Conservation (phyloP, 257 asterid species). For the Rehmannia glutinosa region DNA sequence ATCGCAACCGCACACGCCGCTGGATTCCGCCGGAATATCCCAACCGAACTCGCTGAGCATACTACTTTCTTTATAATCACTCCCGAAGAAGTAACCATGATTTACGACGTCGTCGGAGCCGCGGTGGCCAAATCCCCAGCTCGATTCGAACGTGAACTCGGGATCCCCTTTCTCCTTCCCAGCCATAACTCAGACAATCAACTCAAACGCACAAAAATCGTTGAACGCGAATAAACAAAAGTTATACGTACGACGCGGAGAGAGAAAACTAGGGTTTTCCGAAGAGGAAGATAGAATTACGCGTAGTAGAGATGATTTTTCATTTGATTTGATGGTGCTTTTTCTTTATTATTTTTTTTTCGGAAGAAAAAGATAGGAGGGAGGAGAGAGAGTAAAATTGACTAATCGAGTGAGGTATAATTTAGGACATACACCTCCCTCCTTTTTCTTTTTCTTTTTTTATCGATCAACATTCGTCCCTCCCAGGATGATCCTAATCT, state of each 20-base stretch:
- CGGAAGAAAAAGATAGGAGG: not conserved
- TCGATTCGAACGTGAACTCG: constrained; percentile 31
- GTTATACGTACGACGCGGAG: constrained; percentile 24
- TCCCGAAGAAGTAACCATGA: constrained; percentile 32
- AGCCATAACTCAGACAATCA: constrained; percentile 25
- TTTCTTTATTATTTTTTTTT: not conserved
- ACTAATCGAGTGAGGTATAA: no score
- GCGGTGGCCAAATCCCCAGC: constrained; percentile 25
- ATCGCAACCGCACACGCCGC: not conserved
- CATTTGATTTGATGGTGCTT: constrained; percentile 10
- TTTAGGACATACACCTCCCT: no score
- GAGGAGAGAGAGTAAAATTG: not conserved
- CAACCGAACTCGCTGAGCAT: constrained; percentile 62
- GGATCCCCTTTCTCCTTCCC: constrained; percentile 34
- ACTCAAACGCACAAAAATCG: not conserved
- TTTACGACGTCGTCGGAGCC: not conserved
- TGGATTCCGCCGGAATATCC: constrained; percentile 39
- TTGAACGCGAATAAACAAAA: not conserved
- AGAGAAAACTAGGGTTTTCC: constrained; percentile 48
- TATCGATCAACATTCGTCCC: no score
- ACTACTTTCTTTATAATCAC: constrained; percentile 22
- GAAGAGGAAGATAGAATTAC: constrained; percentile 25
- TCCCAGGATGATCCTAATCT: no score
- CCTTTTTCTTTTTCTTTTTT: no score
- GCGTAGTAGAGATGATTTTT: constrained; percentile 23